Conservation (phyloP, 495 filamentous ascomycete species). For the Penicillium argentinense region DNA sequence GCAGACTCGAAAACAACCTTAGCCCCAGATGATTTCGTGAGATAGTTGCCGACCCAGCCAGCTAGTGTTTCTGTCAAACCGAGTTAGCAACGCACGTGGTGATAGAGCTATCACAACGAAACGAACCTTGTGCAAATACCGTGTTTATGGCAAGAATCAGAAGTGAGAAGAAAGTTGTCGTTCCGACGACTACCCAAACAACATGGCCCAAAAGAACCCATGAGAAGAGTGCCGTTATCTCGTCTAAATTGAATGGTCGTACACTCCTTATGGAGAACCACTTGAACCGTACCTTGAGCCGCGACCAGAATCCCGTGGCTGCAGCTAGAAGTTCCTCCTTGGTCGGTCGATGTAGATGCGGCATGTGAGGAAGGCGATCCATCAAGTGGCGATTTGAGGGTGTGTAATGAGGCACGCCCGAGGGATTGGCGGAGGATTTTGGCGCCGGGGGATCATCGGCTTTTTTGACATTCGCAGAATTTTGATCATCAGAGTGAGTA, state of each 20-base stretch:
- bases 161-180: slow-evolving; percentile 94
- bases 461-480: slow-evolving; percentile 7
- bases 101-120: no score
- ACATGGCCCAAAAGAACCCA: slow-evolving; percentile 94
- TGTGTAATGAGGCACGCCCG: slow-evolving; percentile 13
- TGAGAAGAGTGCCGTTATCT: slow-evolving; percentile 91
- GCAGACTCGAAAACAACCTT: slow-evolving; percentile 97
- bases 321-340: slow-evolving; percentile 93
- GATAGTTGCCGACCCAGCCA: slow-evolving; percentile 89
- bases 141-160: slow-evolving; percentile 90
- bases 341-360: slow-evolving; percentile 77
- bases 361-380: slow-evolving; percentile 66
- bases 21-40: slow-evolving; percentile 91
- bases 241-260: slow-evolving; percentile 93
- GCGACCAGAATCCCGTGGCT: slow-evolving; percentile 88
- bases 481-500: slow-evolving; percentile 13
- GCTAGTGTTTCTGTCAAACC: slow-evolving; percentile 75
- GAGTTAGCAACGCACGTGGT: slow-evolving; percentile 15
- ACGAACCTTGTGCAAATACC: slow-evolving; percentile 86
- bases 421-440: not conserved
- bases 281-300: slow-evolving; percentile 91
- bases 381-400: slow-evolving; percentile 50
- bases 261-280: slow-evolving; percentile 95
- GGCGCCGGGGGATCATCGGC: slow-evolving; percentile 7
- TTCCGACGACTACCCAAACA: slow-evolving; percentile 91